Percentiles rank a stretch among this genome's conserved stretches.
These are phyloP conservation scores for Francoa sonchifolia DNA, from an alignment of 441 rosid species.

Conservation along the genomic window DNA sequence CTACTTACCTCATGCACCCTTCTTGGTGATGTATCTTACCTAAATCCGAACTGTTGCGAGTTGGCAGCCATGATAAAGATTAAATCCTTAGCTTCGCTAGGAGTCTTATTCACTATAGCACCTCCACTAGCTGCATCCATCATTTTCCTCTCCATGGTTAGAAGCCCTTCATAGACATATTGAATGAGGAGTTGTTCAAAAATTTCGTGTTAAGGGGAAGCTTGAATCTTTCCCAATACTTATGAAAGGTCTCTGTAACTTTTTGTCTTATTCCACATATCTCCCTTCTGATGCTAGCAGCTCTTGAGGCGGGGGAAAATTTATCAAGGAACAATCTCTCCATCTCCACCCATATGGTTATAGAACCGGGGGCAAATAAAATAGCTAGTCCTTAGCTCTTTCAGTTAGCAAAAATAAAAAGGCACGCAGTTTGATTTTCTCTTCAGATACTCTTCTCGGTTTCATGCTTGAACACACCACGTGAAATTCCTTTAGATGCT, in stretches of 20 bases:
- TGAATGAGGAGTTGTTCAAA: too few relatives aligned
- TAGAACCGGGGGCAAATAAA: neutral
- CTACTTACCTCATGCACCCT: neutral
- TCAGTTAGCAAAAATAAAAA: neutral
- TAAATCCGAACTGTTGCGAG: too few relatives aligned
- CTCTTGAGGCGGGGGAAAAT: neutral
- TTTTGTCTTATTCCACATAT: neutral
- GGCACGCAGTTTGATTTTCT: neutral
- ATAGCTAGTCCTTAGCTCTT: neutral
- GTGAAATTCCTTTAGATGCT: slow-evolving; percentile 6
- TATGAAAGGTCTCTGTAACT: too few relatives aligned
- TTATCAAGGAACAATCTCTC: neutral
- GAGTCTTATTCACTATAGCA: neutral
- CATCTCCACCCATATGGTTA: neutral
- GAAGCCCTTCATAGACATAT: too few relatives aligned
- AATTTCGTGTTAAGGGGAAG: neutral
- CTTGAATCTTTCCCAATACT: neutral
- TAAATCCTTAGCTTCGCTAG: neutral
- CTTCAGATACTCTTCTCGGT: neutral
- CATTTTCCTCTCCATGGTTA: too few relatives aligned
- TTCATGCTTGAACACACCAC: neutral
- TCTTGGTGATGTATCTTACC: neutral
- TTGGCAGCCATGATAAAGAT: too few relatives aligned
- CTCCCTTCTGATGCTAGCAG: neutral
- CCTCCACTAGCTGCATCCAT: too few relatives aligned